phyloP scores from a whole-genome alignment of 331 rosid species.

The Stylosanthes scabra region DNA sequence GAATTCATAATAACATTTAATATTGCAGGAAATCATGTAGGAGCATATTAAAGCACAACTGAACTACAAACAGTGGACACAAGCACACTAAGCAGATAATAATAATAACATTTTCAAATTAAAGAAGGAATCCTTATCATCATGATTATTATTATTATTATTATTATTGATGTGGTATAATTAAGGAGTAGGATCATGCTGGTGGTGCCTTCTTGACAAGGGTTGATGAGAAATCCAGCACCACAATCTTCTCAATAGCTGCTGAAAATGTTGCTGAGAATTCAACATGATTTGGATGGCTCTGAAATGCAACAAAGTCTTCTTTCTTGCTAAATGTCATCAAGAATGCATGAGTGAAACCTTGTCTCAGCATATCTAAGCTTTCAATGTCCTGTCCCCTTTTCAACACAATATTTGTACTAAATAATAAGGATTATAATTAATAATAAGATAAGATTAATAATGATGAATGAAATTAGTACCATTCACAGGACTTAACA shows the following conservation, averaged over 20 bases:
- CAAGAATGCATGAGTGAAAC: conserved; percentile 84
- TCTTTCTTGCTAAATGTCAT: conserved; percentile 87
- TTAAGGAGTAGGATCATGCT: conserved; percentile 32
- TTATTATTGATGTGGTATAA: conserved; percentile 23
- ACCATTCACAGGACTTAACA: conserved; percentile 92
- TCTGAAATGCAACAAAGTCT: conserved; percentile 64
- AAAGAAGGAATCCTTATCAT: conserved; percentile 10
- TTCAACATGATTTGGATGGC: conserved; percentile 80
- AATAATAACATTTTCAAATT: neutral
- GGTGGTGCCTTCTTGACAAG: conserved; percentile 70
- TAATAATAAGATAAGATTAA: too few relatives aligned
- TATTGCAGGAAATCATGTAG: conserved; percentile 21
- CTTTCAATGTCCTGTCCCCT: conserved; percentile 93
- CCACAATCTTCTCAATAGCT: conserved; percentile 83
- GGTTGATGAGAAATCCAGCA: conserved; percentile 81
- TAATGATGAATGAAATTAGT: conserved; percentile 8
- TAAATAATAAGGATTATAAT: too few relatives aligned
- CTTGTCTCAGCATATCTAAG: conserved; percentile 76
- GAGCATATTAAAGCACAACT: conserved; percentile 8
- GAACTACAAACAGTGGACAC: neutral
- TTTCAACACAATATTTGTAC: neutral
- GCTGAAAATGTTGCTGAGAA: conserved; percentile 80
- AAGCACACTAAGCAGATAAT: neutral
- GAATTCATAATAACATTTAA: conserved; percentile 34
- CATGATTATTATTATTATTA: too few relatives aligned